These are phyloP conservation scores for Trametes meyenii DNA, from an alignment of 768 basidiomycete genomes.

Conservation along the genomic window DNA sequence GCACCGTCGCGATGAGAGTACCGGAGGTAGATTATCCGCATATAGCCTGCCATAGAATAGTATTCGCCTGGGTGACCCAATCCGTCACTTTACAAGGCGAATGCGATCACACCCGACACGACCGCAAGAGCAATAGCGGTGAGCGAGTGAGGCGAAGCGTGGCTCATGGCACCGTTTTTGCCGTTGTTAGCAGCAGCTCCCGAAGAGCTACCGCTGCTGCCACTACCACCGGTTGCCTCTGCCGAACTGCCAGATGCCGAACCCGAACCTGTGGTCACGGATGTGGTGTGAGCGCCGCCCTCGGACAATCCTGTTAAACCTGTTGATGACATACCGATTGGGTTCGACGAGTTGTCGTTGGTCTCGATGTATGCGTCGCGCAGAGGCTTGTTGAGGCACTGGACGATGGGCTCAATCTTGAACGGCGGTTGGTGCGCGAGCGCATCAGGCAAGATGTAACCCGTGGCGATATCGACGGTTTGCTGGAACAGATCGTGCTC, in stretches of 20 bases:
- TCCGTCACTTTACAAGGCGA: conserved; percentile 8
- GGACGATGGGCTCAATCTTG: conserved; percentile 70
- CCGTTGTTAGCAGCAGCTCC: conserved; percentile 5
- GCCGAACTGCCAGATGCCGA: conserved; percentile 31
- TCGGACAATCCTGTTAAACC: neutral
- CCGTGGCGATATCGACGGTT: conserved; percentile 81
- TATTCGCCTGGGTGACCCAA: neutral
- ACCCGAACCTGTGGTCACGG: conserved; percentile 23
- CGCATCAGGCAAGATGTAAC: conserved; percentile 84
- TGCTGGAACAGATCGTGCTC: conserved; percentile 88
- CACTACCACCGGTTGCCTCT: conserved; percentile 32
- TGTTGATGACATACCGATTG: conserved; percentile 37
- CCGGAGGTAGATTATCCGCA: neutral
- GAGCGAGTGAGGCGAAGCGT: conserved; percentile 10
- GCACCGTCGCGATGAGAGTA: neutral
- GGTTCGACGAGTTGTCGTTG: conserved; percentile 68
- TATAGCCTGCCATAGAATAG: neutral
- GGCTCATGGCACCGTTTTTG: conserved; percentile 20
- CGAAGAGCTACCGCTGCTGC: conserved; percentile 11
- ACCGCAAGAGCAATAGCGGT: conserved; percentile 10
- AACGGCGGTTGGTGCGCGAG: conserved; percentile 65
- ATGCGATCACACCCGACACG: conserved; percentile 13
- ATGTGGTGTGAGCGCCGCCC: conserved; percentile 28
- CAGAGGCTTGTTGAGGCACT: conserved; percentile 61
- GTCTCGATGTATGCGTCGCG: conserved; percentile 82